Base-by-base conservation (phyloP, 169 alveolate genomes). In the Plasmodium vivax region DNA sequence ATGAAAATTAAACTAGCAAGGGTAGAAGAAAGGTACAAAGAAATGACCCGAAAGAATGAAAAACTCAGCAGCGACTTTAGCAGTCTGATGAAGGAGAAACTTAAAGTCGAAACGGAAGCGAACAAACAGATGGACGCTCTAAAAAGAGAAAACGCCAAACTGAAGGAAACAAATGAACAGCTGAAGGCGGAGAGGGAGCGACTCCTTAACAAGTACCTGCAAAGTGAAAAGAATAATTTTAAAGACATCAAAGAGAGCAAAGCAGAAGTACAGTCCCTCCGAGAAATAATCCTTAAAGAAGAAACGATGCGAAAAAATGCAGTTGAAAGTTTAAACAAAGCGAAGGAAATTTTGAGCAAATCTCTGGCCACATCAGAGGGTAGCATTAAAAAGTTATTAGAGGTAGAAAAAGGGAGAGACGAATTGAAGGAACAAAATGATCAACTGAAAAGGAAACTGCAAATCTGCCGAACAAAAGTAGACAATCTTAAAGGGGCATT, bases 21-120 rank as follows among this genome's bases (percentile, higher is more conserved):
- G 9, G 23, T 38, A 0, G 91, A 90, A 71, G 94, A 90, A 8
- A 90, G 83, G 47, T 19, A 90, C 43, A 90, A 68, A 58, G 85
- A 38, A 6, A 8, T 79, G 9, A 23, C 62, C 23, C 32, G 34
- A 62, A 90, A 81, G 54, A 90, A 90, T 90, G 92, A 79, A 80
- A 27, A 41, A 19, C 56, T 90, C 16, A 36, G 16, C 30, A 38
- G 30, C n/a, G 75, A 62, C 43, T 41, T 45, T 4, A 58, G 12
- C 27, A 43, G 23, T 2, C 14, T 90, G 45, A 90, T 80, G 72
- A 81, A 81, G 41, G 91, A 79, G 19, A 34, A 62, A 90, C 47
- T 4, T 30, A 90, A 90, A 62, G 5, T 7, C 2, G 83, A 90
- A 38, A 36, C 54, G 4, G 47, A 81, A 7, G 27, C 30, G 3